A percentile compares a stretch with the other conserved stretches of the same genome.
Evolutionary conservation across 2,329 filamentous ascomycete species (phyloP).

Genomic region (Endocalyx cinctus): DNA sequence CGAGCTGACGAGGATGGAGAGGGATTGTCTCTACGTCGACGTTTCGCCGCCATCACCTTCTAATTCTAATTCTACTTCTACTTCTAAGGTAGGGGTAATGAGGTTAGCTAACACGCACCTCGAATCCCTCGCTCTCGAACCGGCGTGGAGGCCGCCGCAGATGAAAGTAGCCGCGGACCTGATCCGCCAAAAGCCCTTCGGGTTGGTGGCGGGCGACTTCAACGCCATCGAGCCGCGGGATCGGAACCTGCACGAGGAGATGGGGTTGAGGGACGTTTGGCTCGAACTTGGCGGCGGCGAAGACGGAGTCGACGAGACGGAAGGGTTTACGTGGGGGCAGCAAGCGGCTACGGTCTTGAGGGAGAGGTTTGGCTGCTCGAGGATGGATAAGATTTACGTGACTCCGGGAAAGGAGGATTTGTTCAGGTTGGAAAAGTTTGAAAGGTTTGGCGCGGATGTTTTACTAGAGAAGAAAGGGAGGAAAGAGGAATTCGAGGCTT

Average conservation of each 20-base stretch:
- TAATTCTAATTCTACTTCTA: too few relatives aligned
- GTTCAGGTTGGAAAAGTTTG: constrained; percentile 32
- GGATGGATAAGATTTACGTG: constrained; percentile 51
- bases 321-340: constrained; percentile 52
- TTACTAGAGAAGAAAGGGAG: constrained; percentile 30
- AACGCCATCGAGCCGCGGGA: constrained; percentile 54
- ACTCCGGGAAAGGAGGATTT: too few relatives aligned
- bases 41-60: constrained; percentile 23
- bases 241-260: constrained; percentile 37
- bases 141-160: constrained; percentile 21
- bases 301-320: constrained; percentile 37
- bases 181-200: constrained; percentile 30
- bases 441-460: constrained; percentile 41
- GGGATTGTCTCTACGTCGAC: constrained; percentile 51
- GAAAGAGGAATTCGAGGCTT: constrained; percentile 13
- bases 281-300: constrained; percentile 44
- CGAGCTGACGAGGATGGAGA: constrained; percentile 37
- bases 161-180: constrained; percentile 14
- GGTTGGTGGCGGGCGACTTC: constrained; percentile 47
- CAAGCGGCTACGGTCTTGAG: constrained; percentile 37
- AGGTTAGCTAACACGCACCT: constrained; percentile 25
- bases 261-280: constrained; percentile 46
- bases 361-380: constrained; percentile 38
- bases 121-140: constrained; percentile 21
- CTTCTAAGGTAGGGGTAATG: constrained; percentile 9